Conservation (phyloP, 2,329 filamentous ascomycete genomes). For the Penicillium nordicum region DNA sequence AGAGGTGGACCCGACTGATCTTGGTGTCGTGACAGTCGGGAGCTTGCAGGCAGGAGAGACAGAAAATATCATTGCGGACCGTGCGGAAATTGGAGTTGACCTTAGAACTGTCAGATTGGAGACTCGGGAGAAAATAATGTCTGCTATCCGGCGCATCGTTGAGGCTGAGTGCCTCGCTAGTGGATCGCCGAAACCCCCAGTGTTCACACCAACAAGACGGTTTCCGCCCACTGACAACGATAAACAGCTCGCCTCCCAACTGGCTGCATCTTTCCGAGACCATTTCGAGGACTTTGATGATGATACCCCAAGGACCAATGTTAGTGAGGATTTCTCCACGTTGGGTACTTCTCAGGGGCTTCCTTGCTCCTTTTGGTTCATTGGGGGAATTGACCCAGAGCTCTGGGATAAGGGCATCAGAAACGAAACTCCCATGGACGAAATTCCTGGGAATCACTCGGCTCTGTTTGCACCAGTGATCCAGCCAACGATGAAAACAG, state of each 20-base stretch:
- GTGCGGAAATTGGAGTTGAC: conserved; percentile 55
- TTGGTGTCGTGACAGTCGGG: conserved; percentile 58
- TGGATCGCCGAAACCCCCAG: conserved; percentile 48
- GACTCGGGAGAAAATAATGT: conserved; percentile 49
- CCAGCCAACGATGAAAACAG: conserved; percentile 55
- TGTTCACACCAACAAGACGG: conserved; percentile 46
- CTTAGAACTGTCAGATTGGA: conserved; percentile 48
- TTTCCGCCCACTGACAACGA: conserved; percentile 58
- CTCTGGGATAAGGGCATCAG: conserved; percentile 50
- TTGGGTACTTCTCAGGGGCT: conserved; percentile 50
- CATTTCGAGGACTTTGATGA: conserved; percentile 47
- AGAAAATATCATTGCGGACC: conserved; percentile 59
- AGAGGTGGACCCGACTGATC: conserved; percentile 52
- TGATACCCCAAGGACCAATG: conserved; percentile 32
- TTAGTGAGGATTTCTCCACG: conserved; percentile 58
- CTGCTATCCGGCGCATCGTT: conserved; percentile 53
- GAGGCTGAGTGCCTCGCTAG: conserved; percentile 53
- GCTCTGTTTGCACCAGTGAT: conserved; percentile 58
- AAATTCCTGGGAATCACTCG: conserved; percentile 59
- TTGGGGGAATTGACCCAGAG: conserved; percentile 52
- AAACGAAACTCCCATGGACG: conserved; percentile 42
- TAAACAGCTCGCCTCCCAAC: conserved; percentile 37
- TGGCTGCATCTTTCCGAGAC: conserved; percentile 46
- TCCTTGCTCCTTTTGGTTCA: conserved; percentile 56
- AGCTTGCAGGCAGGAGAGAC: conserved; percentile 57